Evolutionary conservation across 2,329 filamentous ascomycete genomes (phyloP), one percentile per base, ranked within the genome.

Genomic region (Cytospora piceicola): DNA sequence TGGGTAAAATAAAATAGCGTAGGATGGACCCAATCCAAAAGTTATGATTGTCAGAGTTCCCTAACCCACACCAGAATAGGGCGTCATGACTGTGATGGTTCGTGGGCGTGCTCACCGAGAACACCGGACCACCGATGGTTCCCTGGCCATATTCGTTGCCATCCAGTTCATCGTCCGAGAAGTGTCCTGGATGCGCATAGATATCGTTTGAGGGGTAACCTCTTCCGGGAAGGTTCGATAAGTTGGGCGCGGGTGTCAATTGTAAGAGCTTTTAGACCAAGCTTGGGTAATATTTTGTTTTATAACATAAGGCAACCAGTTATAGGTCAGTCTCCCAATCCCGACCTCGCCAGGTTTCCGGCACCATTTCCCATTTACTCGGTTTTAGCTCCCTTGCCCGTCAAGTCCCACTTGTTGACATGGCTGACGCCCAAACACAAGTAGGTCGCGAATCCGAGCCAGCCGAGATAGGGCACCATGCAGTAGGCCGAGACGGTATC

Each of bases 391-490:
- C 64, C 70, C 70, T 75, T 77, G 34, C 73, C 74, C 42, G 73
- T 75, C 67, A 90, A 78, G 70, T 87, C 82, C 90, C 90, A 93
- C 58, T 81, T 77, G 75, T 93, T 93, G 75, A 93, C 75, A 69
- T 89, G 81, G 1, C 90, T 88, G 4, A 88, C 83, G 0, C 88
- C 88, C 1, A 86, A 87, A 72, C 88, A 92, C 63, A 97, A 80
- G 75, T 97, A 98, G 0, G 91, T 92, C 36, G 93, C 94, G 75
- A 96, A 97, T 57, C 88, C 82, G 71, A 97, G 79, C 94, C 94
- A 97, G n/a, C 81, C 91, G 32, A 96, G 78, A 75, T 97, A 97
- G 0, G 94, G 94, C 29, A 86, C 85, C 77, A 96, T 83, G 70
- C 88, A 82, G 86, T 87, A 94, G 14, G 88, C 91, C 22, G 92